These are phyloP conservation scores for Corylus americana DNA, from an alignment of 306 rosid genomes.

Conservation along the genomic window DNA sequence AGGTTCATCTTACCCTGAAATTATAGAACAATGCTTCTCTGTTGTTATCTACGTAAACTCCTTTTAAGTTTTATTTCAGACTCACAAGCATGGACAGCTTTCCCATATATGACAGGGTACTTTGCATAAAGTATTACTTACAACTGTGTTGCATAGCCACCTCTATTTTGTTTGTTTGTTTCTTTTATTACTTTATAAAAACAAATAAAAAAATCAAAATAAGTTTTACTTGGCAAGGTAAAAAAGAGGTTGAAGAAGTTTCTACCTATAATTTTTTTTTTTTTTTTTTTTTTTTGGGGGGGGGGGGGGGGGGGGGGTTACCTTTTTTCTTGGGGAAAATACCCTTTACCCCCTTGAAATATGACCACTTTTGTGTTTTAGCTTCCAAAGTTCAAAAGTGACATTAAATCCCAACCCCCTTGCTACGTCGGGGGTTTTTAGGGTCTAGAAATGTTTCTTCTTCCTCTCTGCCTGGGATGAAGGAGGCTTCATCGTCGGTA, in stretches of 20 bases:
- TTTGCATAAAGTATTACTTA: background rate
- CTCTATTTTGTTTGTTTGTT: background rate
- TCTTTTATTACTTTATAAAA: background rate
- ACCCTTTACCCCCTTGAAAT: too few relatives aligned
- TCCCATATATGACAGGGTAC: background rate
- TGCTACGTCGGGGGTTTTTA: too few relatives aligned
- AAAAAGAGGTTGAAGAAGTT: background rate
- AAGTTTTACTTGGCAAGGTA: background rate
- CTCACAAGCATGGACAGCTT: background rate
- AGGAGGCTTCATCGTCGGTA: too few relatives aligned
- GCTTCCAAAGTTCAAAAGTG: too few relatives aligned
- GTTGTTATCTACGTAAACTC: background rate
- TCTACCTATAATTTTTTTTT: background rate
- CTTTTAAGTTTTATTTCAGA: slow-evolving; percentile 6
- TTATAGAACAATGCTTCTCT: background rate
- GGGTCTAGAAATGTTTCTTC: too few relatives aligned
- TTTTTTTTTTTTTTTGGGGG: too few relatives aligned
- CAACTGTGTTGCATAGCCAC: background rate
- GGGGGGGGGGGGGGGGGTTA: too few relatives aligned
- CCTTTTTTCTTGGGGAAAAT: too few relatives aligned
- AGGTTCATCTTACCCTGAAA: slow-evolving; percentile 48
- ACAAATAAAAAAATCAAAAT: background rate
- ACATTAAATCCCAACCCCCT: too few relatives aligned
- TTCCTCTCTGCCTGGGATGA: too few relatives aligned
- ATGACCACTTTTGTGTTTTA: too few relatives aligned